Percentiles rank a stretch among this genome's conserved stretches.
phyloP scores from a whole-genome alignment of 257 asterid species.

The Solanum medicagineum region DNA sequence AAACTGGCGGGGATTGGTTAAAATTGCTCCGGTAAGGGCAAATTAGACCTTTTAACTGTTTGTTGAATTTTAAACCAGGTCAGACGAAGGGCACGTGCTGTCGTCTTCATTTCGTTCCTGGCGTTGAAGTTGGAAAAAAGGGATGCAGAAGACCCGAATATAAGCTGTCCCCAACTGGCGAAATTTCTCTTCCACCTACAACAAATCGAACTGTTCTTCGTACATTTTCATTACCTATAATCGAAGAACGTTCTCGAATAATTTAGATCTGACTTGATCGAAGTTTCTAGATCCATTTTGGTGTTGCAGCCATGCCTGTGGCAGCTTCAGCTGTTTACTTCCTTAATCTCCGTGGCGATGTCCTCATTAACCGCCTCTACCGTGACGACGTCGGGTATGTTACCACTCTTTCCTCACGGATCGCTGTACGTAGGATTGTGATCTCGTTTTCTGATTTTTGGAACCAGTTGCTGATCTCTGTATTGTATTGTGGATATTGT shows the following conservation, averaged over 20 bases:
- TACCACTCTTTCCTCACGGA: not conserved
- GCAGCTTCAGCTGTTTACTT: conserved; percentile 98
- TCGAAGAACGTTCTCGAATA: not conserved
- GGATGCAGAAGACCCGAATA: not conserved
- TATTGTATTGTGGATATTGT: not conserved
- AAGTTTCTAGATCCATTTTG: not conserved
- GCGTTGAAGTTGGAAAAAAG: not conserved
- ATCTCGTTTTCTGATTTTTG: not conserved
- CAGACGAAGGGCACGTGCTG: not conserved
- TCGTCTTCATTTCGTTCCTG: not conserved
- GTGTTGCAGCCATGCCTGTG: conserved; percentile 66
- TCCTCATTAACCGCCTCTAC: conserved; percentile 95
- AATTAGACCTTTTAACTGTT: not conserved
- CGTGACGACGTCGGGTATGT: conserved; percentile 97
- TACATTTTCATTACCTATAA: not conserved
- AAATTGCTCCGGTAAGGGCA: not conserved
- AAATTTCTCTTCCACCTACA: not conserved
- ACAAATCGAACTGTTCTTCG: not conserved
- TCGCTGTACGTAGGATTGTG: not conserved
- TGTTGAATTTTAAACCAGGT: not conserved
- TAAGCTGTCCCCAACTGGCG: not conserved
- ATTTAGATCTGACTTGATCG: not conserved
- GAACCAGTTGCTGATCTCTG: not conserved
- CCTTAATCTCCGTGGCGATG: conserved; percentile 97
- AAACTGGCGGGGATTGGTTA: no score